Evolutionary conservation across 495 filamentous ascomycete genomes (phyloP).

Genomic region (Echria macrotheca): DNA sequence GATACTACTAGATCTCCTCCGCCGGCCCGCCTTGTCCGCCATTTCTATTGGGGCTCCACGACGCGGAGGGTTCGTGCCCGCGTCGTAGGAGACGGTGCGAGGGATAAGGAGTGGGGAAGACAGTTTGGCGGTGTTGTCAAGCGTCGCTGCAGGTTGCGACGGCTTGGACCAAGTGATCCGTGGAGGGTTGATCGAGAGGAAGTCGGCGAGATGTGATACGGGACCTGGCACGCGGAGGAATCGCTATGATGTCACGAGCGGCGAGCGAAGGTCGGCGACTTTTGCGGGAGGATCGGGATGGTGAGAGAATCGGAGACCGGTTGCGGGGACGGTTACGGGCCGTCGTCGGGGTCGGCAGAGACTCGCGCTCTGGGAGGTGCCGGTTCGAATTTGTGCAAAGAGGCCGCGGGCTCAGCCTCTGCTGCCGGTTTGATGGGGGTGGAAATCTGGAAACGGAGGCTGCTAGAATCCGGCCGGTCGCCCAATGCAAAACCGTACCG

Average conservation of each 20-base stretch:
- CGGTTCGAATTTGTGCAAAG: too few species aligned
- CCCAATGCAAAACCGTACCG: too few species aligned
- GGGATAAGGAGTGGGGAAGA: conserved; percentile 71
- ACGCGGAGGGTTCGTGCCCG: conserved; percentile 60
- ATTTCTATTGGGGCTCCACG: conserved; percentile 38
- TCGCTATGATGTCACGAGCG: conserved; percentile 12
- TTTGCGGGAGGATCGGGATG: too few species aligned
- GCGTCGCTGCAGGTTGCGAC: conserved; percentile 18
- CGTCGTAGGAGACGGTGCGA: conserved; percentile 76
- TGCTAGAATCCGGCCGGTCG: too few species aligned
- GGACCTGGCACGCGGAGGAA: too few species aligned
- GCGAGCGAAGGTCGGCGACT: conserved; percentile 2
- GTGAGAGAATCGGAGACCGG: too few species aligned
- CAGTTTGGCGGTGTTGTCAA: conserved; percentile 72
- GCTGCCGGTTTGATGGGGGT: conserved; percentile 1
- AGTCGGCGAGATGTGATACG: conserved; percentile 11
- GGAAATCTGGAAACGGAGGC: too few species aligned
- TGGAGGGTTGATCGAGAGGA: not conserved
- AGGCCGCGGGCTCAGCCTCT: conserved; percentile 8
- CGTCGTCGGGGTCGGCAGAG: too few species aligned
- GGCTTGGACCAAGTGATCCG: not conserved
- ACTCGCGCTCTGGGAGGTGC: too few species aligned
- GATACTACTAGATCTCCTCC: conserved; percentile 89
- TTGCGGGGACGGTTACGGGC: too few species aligned
- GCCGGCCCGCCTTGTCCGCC: conserved; percentile 57